Evolutionary conservation across 345 rosid species (phyloP).

Genomic region (Corchorus capsularis): DNA sequence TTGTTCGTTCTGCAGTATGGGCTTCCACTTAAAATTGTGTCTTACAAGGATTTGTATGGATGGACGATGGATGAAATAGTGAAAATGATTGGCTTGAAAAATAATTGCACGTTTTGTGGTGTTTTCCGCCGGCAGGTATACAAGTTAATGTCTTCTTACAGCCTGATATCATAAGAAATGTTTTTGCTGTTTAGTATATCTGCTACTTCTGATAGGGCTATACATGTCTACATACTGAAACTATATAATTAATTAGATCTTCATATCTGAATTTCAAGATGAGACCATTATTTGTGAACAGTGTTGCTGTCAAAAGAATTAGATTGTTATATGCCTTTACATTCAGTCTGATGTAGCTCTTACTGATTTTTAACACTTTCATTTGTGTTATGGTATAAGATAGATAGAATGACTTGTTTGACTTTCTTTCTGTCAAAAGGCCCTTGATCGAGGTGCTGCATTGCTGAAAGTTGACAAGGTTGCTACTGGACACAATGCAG

Average conservation of each 20-base stretch:
- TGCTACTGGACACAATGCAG: slow-evolving; percentile 93
- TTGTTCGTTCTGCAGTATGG: slow-evolving; percentile 57
- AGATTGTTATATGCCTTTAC: neutral
- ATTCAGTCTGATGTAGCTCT: neutral
- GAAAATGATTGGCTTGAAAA: slow-evolving; percentile 89
- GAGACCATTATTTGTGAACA: neutral
- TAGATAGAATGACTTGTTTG: slow-evolving; percentile 16
- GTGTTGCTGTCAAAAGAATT: neutral
- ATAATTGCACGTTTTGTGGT: slow-evolving; percentile 95
- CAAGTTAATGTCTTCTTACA: neutral
- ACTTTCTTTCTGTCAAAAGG: slow-evolving; percentile 44
- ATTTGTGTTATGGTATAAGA: neutral
- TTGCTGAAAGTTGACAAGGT: slow-evolving; percentile 86
- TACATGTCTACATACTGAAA: neutral
- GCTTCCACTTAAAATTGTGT: slow-evolving; percentile 79
- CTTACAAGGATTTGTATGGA: slow-evolving; percentile 96
- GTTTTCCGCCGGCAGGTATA: slow-evolving; percentile 93
- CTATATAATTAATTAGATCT: neutral
- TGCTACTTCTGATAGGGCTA: slow-evolving; percentile 3
- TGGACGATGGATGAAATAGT: slow-evolving; percentile 99
- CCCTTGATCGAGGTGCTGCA: slow-evolving; percentile 94
- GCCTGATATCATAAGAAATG: neutral
- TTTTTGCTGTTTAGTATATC: neutral
- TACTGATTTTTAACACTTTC: neutral
- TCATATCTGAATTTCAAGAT: slow-evolving; percentile 7